These are phyloP conservation scores for Acanthamoeba royreba DNA, from an alignment of 208 protist genomes.

Conservation along the genomic window DNA sequence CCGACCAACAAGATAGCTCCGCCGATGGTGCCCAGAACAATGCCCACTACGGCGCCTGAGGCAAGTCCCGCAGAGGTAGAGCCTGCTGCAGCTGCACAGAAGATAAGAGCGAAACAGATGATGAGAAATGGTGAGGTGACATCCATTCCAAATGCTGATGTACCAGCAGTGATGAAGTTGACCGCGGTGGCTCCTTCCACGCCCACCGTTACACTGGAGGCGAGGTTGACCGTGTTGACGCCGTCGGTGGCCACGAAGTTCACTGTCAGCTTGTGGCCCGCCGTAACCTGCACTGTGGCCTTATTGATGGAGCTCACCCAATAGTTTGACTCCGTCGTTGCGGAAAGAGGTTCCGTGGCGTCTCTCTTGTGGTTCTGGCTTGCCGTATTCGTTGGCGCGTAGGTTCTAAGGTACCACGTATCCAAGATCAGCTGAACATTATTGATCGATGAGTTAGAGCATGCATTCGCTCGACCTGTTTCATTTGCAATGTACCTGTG, in stretches of 20 bases:
- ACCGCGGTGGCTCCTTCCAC: background rate
- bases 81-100: background rate
- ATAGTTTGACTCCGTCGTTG: background rate
- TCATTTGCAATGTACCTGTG: no score
- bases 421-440: no score
- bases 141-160: no score
- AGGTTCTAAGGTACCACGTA: no score
- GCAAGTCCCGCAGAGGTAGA: no score
- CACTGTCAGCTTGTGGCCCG: background rate
- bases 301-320: background rate
- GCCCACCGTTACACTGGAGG: background rate
- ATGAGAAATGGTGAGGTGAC: no score
- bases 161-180: background rate
- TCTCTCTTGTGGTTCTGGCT: no score
- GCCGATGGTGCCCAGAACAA: background rate
- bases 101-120: no score
- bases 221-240: background rate
- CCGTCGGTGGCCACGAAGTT: background rate
- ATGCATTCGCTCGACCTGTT: no score
- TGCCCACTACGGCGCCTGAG: background rate
- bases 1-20: background rate
- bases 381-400: no score
- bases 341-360: background rate
- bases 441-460: no score
- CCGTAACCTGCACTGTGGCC: background rate